Evolutionary conservation across 2,329 filamentous ascomycete species (phyloP).

Genomic region (Truncatella angustata): DNA sequence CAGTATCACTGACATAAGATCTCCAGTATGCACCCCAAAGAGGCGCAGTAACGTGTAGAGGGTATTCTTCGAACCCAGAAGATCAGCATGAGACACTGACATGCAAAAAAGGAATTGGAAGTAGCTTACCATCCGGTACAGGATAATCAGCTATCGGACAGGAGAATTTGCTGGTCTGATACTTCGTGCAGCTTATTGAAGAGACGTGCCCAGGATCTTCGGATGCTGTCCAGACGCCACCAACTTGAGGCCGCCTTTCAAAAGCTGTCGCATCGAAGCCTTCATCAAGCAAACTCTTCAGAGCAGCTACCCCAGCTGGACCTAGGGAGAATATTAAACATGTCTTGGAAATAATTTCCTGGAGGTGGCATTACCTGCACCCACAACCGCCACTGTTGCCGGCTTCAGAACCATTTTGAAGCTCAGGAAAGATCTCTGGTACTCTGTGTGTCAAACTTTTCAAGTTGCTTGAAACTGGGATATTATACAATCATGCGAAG

Average conservation of each 20-base stretch:
- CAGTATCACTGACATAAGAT: background rate
- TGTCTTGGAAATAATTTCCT: background rate
- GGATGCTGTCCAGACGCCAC: background rate
- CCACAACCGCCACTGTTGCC: slow-evolving; percentile 1
- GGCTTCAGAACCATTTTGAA: background rate
- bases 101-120: background rate
- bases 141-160: slow-evolving; percentile 3
- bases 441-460: too few relatives aligned
- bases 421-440: too few relatives aligned
- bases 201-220: background rate
- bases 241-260: background rate
- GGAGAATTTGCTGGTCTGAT: slow-evolving; percentile 2
- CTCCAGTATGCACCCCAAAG: slow-evolving; percentile 1
- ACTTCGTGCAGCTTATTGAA: background rate
- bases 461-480: too few relatives aligned
- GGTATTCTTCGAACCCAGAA: background rate
- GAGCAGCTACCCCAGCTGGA: background rate
- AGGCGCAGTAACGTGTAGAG: background rate
- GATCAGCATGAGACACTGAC: background rate
- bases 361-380: background rate
- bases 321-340: background rate
- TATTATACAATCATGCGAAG: too few relatives aligned
- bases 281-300: background rate
- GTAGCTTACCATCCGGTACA: background rate
- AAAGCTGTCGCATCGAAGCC: slow-evolving; percentile 3